A percentile compares a stretch with the other conserved stretches of the same genome.
These are phyloP conservation scores for Globisporangium uncinulatum DNA, from an alignment of 352 stramenopile genomes.

Conservation along the genomic window DNA sequence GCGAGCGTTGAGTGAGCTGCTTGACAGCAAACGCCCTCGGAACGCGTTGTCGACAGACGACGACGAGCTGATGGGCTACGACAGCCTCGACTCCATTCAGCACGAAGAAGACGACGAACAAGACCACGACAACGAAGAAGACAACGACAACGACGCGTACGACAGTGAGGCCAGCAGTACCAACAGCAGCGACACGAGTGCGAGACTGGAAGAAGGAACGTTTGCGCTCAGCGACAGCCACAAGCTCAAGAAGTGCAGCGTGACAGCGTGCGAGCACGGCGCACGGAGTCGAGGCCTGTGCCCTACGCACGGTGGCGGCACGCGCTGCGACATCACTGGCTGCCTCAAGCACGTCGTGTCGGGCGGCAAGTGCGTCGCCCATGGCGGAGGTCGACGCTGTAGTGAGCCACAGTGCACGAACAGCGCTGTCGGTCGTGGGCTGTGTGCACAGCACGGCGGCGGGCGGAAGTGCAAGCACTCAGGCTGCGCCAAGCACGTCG, in stretches of 20 bases:
- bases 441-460: constrained; percentile 66
- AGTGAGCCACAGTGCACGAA: constrained; percentile 30
- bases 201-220: background rate
- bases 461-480: constrained; percentile 63
- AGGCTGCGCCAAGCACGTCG: constrained; percentile 73
- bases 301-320: constrained; percentile 50
- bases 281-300: constrained; percentile 58
- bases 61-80: constrained; percentile 10
- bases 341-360: constrained; percentile 72
- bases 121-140: constrained; percentile 1
- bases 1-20: constrained; percentile 1
- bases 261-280: constrained; percentile 27
- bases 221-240: background rate
- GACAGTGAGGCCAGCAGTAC: background rate
- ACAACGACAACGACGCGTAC: constrained; percentile 3
- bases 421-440: constrained; percentile 46
- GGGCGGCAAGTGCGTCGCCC: constrained; percentile 52
- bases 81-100: constrained; percentile 4
- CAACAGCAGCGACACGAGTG: background rate
- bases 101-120: constrained; percentile 7
- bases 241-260: constrained; percentile 16
- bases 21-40: background rate
- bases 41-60: constrained; percentile 8
- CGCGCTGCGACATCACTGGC: constrained; percentile 34
- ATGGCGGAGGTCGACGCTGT: constrained; percentile 58